Base-by-base conservation (phyloP, 208 protist genomes). In the Kentomonas sorsogonicus region DNA sequence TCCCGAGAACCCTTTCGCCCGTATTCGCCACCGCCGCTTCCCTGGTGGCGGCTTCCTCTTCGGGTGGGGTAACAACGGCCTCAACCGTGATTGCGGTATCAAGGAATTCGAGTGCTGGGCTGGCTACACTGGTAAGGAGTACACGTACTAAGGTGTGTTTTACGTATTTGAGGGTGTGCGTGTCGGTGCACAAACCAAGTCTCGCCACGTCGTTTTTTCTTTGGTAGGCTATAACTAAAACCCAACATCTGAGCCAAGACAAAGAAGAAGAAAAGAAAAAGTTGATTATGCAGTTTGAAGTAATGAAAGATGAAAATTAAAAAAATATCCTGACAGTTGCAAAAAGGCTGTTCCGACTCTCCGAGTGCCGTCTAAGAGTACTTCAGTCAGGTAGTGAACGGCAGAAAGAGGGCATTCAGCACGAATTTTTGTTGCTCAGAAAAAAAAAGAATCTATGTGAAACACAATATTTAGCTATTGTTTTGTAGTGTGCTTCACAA, bases 81-180 rank as follows among this genome's bases (percentile, higher is more conserved):
- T 94, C 63, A 94, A 94, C 68, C 77, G 86, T 61, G 87, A 91
- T 64, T 94, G 87, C 58, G 80, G 77, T 73, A 39, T 89, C 46
- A 83, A 86, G 55, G 87, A 91, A 54, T 94, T 81, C 60, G 83
- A 91, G 63, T 94, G 83, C 74, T 91, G 87, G 87, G 80, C 80
- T 55, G 87, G 87, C 26, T 91, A 91, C 74, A 74, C 71, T 59
- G 87, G 87, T 60, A 90, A 89, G 69, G 82, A 89, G 63, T 94
- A 87, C 67, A 88, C 79, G 13, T 90, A 90, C 69, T 94, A 86
- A 63, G 23, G 52, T n/a, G n/a, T n/a, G n/a, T n/a, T n/a, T n/a
- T n/a, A n/a, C n/a, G 29, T 22, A 5, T 33, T 33, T 53, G 10
- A 13, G 3, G 7, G 5, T 38, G 7, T 38, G 5, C 33, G 5